phyloP scores from a whole-genome alignment of 352 stramenopile genomes.

The Pythium coloratum region DNA sequence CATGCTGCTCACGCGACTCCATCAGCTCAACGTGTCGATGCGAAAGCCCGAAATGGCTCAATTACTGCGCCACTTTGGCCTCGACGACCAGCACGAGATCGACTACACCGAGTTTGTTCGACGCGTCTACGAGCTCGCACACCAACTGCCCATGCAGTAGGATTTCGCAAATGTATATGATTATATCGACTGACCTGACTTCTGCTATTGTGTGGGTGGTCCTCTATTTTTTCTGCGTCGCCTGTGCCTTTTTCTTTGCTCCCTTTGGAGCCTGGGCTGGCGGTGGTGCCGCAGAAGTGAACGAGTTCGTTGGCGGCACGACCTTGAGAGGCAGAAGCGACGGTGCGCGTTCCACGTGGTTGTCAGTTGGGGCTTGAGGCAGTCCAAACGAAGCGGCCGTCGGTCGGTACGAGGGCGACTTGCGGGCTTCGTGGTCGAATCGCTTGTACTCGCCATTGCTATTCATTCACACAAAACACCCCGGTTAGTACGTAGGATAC shows the following conservation, averaged over 20 bases:
- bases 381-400: conserved; percentile 12
- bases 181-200: not conserved
- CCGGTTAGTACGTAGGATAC: not conserved
- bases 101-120: conserved; percentile 46
- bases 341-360: conserved; percentile 7
- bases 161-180: not conserved
- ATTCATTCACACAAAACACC: conserved; percentile 5
- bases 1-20: conserved; percentile 40
- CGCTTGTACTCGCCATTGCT: conserved; percentile 64
- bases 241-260: not conserved
- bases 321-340: conserved; percentile 24
- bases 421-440: conserved; percentile 36
- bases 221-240: not conserved
- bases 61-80: conserved; percentile 52
- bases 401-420: conserved; percentile 15
- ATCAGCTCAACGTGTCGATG: conserved; percentile 49
- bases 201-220: not conserved
- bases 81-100: conserved; percentile 44
- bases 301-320: conserved; percentile 4
- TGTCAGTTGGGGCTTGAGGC: not conserved
- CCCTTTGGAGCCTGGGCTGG: not conserved
- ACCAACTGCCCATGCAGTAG: conserved; percentile 9
- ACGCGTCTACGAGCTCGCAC: conserved; percentile 38
- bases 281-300: not conserved
- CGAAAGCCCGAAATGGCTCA: conserved; percentile 34